Conservation (phyloP, 2,329 filamentous ascomycete species). For the Cercospora berteroae region DNA sequence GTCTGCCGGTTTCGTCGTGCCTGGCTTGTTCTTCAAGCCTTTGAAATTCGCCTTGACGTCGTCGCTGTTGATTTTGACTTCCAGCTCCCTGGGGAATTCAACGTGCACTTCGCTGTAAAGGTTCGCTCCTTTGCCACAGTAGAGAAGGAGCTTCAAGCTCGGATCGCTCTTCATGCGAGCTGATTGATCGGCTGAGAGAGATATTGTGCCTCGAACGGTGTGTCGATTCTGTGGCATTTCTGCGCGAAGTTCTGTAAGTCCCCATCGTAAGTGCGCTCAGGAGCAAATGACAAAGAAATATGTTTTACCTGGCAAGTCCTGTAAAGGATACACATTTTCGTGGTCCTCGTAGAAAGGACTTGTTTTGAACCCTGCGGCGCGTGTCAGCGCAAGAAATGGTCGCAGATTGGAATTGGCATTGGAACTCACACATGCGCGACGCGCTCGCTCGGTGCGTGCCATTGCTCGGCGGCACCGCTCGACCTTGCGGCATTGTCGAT, state of each 20-base stretch:
- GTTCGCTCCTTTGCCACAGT: constrained; percentile 65
- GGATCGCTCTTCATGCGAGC: constrained; percentile 59
- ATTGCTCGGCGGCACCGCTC: constrained; percentile 11
- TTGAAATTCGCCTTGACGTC: constrained; percentile 92
- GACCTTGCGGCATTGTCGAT: constrained; percentile 19
- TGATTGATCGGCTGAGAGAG: constrained; percentile 54
- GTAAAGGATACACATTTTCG: constrained; percentile 61
- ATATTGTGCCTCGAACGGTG: constrained; percentile 58
- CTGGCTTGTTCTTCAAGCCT: constrained; percentile 92
- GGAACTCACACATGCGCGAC: constrained; percentile 24
- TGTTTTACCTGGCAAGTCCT: constrained; percentile 69
- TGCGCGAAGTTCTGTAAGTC: constrained; percentile 37
- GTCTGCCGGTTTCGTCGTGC: constrained; percentile 89
- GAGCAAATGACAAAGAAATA: constrained; percentile 4
- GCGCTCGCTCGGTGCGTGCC: constrained; percentile 16
- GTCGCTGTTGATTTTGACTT: constrained; percentile 83
- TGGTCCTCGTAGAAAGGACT: constrained; percentile 83
- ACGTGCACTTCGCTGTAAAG: constrained; percentile 65
- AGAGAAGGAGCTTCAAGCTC: constrained; percentile 74
- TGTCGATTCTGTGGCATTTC: constrained; percentile 60
- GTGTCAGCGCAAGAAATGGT: neutral
- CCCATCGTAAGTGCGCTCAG: constrained; percentile 36
- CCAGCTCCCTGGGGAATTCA: constrained; percentile 86
- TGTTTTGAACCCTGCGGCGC: constrained; percentile 56
- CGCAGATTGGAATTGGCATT: neutral